Conservation (phyloP, 2,329 filamentous ascomycete species). For the Xylogone sp. region DNA sequence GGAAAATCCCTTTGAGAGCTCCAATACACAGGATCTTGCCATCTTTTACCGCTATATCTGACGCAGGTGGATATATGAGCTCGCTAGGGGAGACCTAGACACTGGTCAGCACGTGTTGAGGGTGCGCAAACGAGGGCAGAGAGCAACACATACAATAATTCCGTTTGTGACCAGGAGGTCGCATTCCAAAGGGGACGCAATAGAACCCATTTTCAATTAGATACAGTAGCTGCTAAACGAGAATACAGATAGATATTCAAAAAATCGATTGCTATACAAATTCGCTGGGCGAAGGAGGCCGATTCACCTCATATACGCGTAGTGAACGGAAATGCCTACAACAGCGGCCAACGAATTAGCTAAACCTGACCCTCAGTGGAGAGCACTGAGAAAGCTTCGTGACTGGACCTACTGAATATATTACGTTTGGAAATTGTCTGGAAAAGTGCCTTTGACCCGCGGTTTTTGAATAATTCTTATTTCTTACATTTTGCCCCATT, state of each 20-base stretch:
- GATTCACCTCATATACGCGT: not conserved
- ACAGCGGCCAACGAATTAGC: not conserved
- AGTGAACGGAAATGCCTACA: too few species aligned
- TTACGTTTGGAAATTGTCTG: not conserved
- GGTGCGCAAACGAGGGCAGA: not conserved
- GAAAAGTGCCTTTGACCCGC: not conserved
- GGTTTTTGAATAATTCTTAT: not conserved
- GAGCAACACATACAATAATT: slow-evolving; percentile 31
- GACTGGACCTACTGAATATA: not conserved
- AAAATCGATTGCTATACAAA: not conserved
- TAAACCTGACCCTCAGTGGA: not conserved
- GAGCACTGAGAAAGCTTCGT: not conserved
- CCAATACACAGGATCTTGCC: slow-evolving; percentile 44
- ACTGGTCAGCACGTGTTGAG: not conserved
- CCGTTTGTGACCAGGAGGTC: slow-evolving; percentile 39
- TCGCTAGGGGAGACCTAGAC: slow-evolving; percentile 43
- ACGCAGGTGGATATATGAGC: slow-evolving; percentile 32
- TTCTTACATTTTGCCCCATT: not conserved
- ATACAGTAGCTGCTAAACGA: not conserved
- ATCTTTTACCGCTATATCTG: slow-evolving; percentile 43
- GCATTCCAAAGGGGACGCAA: not conserved
- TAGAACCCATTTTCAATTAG: not conserved
- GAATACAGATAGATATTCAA: not conserved
- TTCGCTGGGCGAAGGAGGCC: not conserved
- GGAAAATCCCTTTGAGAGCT: slow-evolving; percentile 24